A percentile compares a stretch with the other conserved stretches of the same genome.
These are phyloP conservation scores for Phytophthora sansomeana DNA, from an alignment of 352 stramenopile genomes.

Conservation along the genomic window DNA sequence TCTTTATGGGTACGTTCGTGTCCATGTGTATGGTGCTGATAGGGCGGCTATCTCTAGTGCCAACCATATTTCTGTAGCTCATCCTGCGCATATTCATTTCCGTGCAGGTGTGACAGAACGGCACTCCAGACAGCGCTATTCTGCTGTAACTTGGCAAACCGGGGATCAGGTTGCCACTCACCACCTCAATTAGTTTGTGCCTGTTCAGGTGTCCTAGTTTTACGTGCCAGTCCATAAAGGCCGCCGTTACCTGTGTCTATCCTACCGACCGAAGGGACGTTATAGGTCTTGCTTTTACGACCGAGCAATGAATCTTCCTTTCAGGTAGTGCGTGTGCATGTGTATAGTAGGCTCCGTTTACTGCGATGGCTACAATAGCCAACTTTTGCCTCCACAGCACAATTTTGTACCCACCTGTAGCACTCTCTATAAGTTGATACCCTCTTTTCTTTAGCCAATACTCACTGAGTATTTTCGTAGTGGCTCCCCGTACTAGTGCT, in stretches of 20 bases:
- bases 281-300: neutral
- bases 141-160: neutral
- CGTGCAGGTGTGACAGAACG: slow-evolving; percentile 1
- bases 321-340: neutral
- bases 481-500: neutral
- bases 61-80: slow-evolving; percentile 3
- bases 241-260: neutral
- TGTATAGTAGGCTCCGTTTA: neutral
- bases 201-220: no score
- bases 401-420: slow-evolving; percentile 7
- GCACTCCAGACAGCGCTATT: neutral
- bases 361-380: neutral
- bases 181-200: neutral
- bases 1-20: no score
- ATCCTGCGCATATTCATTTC: slow-evolving; percentile 3
- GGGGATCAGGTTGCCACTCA: neutral
- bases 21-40: no score
- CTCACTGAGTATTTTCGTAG: slow-evolving; percentile 14
- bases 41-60: no score
- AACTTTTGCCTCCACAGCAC: no score
- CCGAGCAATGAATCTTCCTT: neutral
- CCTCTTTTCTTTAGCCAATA: slow-evolving; percentile 14
- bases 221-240: slow-evolving; percentile 2
- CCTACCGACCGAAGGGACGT: neutral
- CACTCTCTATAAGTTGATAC: slow-evolving; percentile 14